These are phyloP conservation scores for Aspergillus caelatus DNA, from an alignment of 2,329 filamentous ascomycete species.

Conservation along the genomic window DNA sequence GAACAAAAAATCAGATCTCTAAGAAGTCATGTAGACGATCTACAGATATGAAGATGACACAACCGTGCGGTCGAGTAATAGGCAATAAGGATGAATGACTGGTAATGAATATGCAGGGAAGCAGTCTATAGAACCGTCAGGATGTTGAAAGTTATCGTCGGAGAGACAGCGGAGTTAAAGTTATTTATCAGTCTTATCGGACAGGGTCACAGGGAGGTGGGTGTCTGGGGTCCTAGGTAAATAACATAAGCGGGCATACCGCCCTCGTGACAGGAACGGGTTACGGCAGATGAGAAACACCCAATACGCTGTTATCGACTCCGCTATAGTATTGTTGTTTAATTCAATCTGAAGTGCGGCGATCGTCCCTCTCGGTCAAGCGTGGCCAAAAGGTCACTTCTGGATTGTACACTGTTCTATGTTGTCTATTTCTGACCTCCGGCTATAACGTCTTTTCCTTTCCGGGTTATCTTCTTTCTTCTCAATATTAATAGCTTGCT, in stretches of 20 bases:
- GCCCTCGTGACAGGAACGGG: neutral
- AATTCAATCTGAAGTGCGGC: neutral
- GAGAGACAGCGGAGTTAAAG: conserved; percentile 22
- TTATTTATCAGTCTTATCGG: conserved; percentile 24
- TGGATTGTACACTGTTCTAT: neutral
- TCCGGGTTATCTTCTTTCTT: neutral
- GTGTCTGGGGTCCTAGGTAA: neutral
- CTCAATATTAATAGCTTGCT: neutral
- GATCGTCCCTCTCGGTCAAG: conserved; percentile 2
- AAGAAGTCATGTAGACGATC: neutral
- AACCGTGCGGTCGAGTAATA: neutral
- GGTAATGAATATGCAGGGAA: neutral
- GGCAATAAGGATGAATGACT: neutral
- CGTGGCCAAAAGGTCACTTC: conserved; percentile 2
- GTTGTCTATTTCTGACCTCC: neutral
- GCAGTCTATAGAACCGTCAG: neutral
- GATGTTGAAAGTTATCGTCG: conserved; percentile 8
- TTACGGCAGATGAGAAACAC: neutral
- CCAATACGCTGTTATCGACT: conserved; percentile 2
- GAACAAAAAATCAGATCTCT: neutral
- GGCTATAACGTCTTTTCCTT: neutral
- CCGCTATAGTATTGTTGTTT: conserved; percentile 6
- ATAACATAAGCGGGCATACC: neutral
- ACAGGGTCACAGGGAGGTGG: neutral
- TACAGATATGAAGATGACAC: neutral